phyloP scores from a whole-genome alignment of 2,329 filamentous ascomycete species.

The Monosporascus sp. region DNA sequence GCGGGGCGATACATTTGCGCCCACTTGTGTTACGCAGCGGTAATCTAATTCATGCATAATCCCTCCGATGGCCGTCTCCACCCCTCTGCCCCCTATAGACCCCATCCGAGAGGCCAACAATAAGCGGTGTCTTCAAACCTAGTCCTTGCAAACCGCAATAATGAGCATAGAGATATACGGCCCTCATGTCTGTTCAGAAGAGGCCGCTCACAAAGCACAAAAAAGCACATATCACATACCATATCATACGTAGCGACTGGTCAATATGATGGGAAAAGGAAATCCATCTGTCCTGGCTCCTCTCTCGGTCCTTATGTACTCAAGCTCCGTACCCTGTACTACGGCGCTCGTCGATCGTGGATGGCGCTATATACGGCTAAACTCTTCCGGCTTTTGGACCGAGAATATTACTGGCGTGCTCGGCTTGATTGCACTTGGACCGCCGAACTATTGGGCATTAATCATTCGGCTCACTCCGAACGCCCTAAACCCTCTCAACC shows the following conservation, averaged over 20 bases:
- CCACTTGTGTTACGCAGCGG: background rate
- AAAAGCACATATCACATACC: no score
- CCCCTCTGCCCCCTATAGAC: background rate
- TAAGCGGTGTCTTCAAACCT: background rate
- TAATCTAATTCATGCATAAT: background rate
- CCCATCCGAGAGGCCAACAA: background rate
- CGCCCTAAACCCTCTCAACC: conserved; percentile 3
- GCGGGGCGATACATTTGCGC: background rate
- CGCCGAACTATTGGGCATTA: conserved; percentile 6
- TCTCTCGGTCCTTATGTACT: no score
- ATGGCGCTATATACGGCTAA: background rate
- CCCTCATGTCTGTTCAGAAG: no score
- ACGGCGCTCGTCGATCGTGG: no score
- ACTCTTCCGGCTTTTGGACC: background rate
- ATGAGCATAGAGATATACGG: background rate
- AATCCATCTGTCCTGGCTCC: no score
- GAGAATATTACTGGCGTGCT: background rate
- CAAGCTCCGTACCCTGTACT: no score
- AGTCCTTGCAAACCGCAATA: background rate
- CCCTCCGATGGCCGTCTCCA: background rate
- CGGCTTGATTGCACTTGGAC: background rate
- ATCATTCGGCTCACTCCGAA: conserved; percentile 24
- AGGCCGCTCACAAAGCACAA: no score
- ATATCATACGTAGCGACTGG: no score
- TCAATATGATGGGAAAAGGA: no score